Conservation (phyloP, 805 yeast species). For the Teunomyces atbi region DNA sequence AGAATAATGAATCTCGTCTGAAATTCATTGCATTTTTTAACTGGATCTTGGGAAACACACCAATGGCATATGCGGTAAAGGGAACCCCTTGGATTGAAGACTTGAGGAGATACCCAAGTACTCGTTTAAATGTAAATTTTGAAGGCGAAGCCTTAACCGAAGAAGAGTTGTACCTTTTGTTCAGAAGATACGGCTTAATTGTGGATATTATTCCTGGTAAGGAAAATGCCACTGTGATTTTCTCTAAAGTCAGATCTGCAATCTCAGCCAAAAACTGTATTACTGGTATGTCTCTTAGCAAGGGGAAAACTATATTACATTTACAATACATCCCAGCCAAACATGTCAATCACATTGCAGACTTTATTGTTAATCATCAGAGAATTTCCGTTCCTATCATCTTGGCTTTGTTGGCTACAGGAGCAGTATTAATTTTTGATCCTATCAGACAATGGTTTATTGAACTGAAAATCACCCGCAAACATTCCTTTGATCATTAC, state of each 20-base stretch:
- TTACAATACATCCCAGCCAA: slow-evolving; percentile 65
- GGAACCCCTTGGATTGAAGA: slow-evolving; percentile 98
- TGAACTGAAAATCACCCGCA: slow-evolving; percentile 66
- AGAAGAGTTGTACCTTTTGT: slow-evolving; percentile 74
- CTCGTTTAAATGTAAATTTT: slow-evolving; percentile 60
- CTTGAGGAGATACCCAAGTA: slow-evolving; percentile 70
- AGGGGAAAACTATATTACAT: slow-evolving; percentile 59
- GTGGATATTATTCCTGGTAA: slow-evolving; percentile 65
- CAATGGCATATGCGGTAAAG: slow-evolving; percentile 68
- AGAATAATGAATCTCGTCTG: slow-evolving; percentile 11
- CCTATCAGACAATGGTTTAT: slow-evolving; percentile 86
- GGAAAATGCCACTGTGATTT: slow-evolving; percentile 46
- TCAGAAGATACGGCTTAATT: slow-evolving; percentile 86
- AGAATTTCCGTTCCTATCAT: slow-evolving; percentile 78
- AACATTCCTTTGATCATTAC: slow-evolving; percentile 50
- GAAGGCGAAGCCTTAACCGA: slow-evolving; percentile 77
- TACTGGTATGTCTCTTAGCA: slow-evolving; percentile 67
- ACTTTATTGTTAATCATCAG: slow-evolving; percentile 70
- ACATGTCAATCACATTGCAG: slow-evolving; percentile 51
- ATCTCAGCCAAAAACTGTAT: slow-evolving; percentile 88
- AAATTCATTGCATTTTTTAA: slow-evolving; percentile 11
- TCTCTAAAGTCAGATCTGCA: slow-evolving; percentile 61
- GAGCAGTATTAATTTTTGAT: slow-evolving; percentile 85
- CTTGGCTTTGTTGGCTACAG: slow-evolving; percentile 73
- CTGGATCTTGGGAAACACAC: slow-evolving; percentile 27